Base-by-base conservation (phyloP, 345 rosid species). In the Gossypium longicalyx region DNA sequence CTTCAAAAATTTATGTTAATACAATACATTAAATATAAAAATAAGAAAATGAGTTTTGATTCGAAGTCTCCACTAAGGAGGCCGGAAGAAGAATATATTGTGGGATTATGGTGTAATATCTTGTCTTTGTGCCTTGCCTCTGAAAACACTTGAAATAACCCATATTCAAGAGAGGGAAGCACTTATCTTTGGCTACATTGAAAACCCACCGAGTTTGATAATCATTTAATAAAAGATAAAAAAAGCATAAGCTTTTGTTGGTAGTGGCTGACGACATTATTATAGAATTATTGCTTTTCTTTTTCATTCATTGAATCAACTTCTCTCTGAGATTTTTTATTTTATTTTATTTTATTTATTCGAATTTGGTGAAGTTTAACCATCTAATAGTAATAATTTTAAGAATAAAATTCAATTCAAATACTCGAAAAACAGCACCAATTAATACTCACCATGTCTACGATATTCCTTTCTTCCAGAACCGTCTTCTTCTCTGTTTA, bases 201-300 rank as follows among this genome's bases (percentile, higher is more conserved):
- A 25, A 68, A 68, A 47, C 58, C 58, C 72, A 49, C 72, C 8
- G 20, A 25, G 57, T 68, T 25, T 5, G 9, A 15, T 61, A 70
- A 53, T 52, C 60, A 70, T 52, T 70, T 53, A 52, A 70, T 52
- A 70, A 52, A 53, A 29, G 73, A 70, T 49, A 53, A 49, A 29
- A 34, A 34, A 70, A 29, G 73, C 73, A 53, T 29, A 53, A 29
- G 57, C 10, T 17, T 48, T 70, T 34, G 62, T 53, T 60, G 73
- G 73, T 27, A 70, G 62, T 53, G 48, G 48, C 45, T 70, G 48
- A 48, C 45, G 54, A 53, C 62, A 70, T 29, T 7, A 4, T 52
- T 34, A 34, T 5, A 34, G 1, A 34, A 9, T 34, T 51, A 61
- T 70, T 47, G 72, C 58, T 23, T 48, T 68, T 52, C 44, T 34